Conservation (phyloP, 345 rosid genomes). For the Conringia planisiliqua region DNA sequence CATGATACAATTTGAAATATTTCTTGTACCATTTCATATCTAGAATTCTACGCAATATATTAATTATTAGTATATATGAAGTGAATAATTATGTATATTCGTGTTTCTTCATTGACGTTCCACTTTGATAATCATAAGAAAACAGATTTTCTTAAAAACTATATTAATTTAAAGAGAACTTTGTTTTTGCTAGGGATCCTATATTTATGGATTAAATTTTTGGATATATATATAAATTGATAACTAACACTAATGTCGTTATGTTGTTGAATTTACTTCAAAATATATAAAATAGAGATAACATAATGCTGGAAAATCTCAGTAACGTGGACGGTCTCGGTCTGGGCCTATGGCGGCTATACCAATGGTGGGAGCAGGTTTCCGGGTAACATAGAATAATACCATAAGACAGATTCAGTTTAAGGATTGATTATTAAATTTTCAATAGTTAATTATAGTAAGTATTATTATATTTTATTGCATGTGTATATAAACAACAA, state of each 20-base stretch:
- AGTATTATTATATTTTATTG: constrained; percentile 2
- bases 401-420: constrained; percentile 4
- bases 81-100: neutral
- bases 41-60: neutral
- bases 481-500: constrained; percentile 9
- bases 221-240: neutral
- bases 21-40: neutral
- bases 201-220: neutral
- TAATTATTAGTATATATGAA: neutral
- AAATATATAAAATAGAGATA: neutral
- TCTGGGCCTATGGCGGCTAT: constrained; percentile 24
- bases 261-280: constrained; percentile 1
- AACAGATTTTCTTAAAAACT: neutral
- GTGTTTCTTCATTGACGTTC: neutral
- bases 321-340: constrained; percentile 24
- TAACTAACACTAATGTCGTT: constrained; percentile 19
- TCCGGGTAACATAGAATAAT: neutral
- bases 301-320: neutral
- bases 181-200: neutral
- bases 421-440: neutral
- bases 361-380: constrained; percentile 29
- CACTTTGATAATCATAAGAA: neutral
- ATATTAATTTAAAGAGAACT: neutral
- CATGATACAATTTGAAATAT: neutral
- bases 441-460: constrained; percentile 3